These are phyloP conservation scores for Hemerocallis citrina DNA, from an alignment of 106 monocot species.

Conservation along the genomic window DNA sequence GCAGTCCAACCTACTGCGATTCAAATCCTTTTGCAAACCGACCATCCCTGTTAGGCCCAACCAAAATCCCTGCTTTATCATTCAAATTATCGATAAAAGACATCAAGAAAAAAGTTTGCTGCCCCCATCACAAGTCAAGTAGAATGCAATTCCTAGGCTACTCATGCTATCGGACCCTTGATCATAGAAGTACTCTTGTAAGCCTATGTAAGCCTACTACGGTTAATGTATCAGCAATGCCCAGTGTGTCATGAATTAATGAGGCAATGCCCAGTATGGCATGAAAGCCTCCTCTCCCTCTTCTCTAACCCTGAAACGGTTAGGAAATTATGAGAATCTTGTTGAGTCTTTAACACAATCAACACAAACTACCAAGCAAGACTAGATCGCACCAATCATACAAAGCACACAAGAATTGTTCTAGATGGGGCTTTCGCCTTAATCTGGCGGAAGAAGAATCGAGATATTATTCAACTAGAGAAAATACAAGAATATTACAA, in stretches of 20 bases:
- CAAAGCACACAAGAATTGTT: too few species aligned
- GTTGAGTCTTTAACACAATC: too few species aligned
- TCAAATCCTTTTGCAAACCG: slow-evolving; percentile 65
- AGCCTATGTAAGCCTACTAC: slow-evolving; percentile 62
- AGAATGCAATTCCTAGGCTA: slow-evolving; percentile 70
- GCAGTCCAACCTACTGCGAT: slow-evolving; percentile 36
- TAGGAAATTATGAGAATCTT: too few species aligned
- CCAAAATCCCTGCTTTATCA: background rate
- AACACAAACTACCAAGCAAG: too few species aligned
- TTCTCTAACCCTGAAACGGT: slow-evolving; percentile 7
- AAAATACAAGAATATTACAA: too few species aligned
- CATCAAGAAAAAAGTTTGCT: slow-evolving; percentile 49
- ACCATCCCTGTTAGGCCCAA: slow-evolving; percentile 5
- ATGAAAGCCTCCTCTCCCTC: slow-evolving; percentile 28
- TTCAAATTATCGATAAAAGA: slow-evolving; percentile 35
- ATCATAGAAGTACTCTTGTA: slow-evolving; percentile 84
- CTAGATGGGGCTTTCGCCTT: too few species aligned
- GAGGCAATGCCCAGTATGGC: slow-evolving; percentile 60
- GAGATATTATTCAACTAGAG: too few species aligned
- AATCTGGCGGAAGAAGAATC: too few species aligned
- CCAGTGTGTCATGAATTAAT: slow-evolving; percentile 69
- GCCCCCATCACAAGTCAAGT: slow-evolving; percentile 58
- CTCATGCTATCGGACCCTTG: slow-evolving; percentile 77
- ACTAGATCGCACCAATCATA: too few species aligned
- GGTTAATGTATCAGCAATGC: slow-evolving; percentile 57